Percentiles rank a stretch among this genome's conserved stretches.
Evolutionary conservation across 2,329 filamentous ascomycete genomes (phyloP).

Genomic region (Fusarium heterosporum): DNA sequence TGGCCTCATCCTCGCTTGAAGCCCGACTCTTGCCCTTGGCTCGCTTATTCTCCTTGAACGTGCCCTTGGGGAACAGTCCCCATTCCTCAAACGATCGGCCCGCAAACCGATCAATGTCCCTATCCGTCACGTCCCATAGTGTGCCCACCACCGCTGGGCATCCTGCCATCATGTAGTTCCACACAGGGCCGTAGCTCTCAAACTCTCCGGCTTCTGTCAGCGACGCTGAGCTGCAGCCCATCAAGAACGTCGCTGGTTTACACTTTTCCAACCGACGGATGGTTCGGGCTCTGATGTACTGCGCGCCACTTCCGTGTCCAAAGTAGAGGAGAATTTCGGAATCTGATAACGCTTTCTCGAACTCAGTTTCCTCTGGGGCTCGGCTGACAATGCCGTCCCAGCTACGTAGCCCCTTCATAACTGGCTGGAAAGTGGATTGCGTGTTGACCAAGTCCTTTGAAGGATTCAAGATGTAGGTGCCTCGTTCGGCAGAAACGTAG

Average conservation of each 20-base stretch:
- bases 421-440: constrained; percentile 76
- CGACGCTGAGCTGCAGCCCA: constrained; percentile 91
- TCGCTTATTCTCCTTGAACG: constrained; percentile 54
- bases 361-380: constrained; percentile 80
- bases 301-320: constrained; percentile 92
- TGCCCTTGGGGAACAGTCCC: constrained; percentile 74
- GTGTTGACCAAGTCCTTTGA: constrained; percentile 85
- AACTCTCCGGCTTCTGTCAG: constrained; percentile 84
- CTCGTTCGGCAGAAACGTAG: constrained; percentile 65
- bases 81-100: constrained; percentile 83
- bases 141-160: constrained; percentile 89
- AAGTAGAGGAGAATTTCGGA: constrained; percentile 90
- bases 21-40: constrained; percentile 46
- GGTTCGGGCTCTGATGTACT: constrained; percentile 89
- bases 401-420: constrained; percentile 72
- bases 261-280: constrained; percentile 83
- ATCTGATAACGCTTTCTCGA: constrained; percentile 73
- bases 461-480: constrained; percentile 90
- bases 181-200: constrained; percentile 89
- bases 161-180: constrained; percentile 92
- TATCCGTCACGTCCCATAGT: constrained; percentile 97
- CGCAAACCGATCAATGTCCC: constrained; percentile 95
- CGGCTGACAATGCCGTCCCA: constrained; percentile 79
- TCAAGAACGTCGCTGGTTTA: constrained; percentile 82
- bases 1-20: constrained; percentile 37